phyloP scores from a whole-genome alignment of 1,284 basidiomycete species.

The Ceratobasidium papillatum region DNA sequence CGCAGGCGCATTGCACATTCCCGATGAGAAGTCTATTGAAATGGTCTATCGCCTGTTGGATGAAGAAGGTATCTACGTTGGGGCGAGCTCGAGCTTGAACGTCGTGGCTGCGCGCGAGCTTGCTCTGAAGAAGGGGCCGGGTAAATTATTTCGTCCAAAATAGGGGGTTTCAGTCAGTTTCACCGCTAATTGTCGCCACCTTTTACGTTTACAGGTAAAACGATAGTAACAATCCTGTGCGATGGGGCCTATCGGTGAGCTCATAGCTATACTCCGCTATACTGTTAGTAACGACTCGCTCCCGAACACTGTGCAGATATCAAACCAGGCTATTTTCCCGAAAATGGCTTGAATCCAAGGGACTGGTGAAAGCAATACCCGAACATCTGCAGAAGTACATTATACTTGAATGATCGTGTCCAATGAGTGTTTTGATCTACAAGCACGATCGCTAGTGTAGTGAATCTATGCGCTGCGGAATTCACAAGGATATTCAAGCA shows the following conservation, averaged over 20 bases:
- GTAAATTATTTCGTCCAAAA: constrained; percentile 54
- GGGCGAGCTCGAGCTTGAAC: constrained; percentile 96
- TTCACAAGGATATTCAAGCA: background rate
- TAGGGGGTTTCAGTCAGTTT: constrained; percentile 8
- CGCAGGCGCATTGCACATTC: constrained; percentile 84
- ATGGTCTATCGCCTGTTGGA: constrained; percentile 96
- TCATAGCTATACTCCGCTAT: constrained; percentile 45
- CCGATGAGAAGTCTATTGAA: constrained; percentile 88
- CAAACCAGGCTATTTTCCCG: constrained; percentile 97
- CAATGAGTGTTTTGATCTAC: constrained; percentile 4
- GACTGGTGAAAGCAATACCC: constrained; percentile 82
- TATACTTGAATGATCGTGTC: constrained; percentile 71
- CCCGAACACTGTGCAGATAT: constrained; percentile 59
- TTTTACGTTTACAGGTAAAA: constrained; percentile 66
- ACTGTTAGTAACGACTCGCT: constrained; percentile 5
- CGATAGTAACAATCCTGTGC: constrained; percentile 88
- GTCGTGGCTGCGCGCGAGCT: constrained; percentile 93
- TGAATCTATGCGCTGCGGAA: constrained; percentile 20
- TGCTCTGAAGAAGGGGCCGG: constrained; percentile 84
- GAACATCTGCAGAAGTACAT: constrained; percentile 88
- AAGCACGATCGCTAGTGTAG: constrained; percentile 3
- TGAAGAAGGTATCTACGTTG: constrained; percentile 93
- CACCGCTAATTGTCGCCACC: constrained; percentile 5
- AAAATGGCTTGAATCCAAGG: constrained; percentile 90
- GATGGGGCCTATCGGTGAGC: constrained; percentile 87